phyloP scores from a whole-genome alignment of 2,329 filamentous ascomycete species.

The Penicillium freii region DNA sequence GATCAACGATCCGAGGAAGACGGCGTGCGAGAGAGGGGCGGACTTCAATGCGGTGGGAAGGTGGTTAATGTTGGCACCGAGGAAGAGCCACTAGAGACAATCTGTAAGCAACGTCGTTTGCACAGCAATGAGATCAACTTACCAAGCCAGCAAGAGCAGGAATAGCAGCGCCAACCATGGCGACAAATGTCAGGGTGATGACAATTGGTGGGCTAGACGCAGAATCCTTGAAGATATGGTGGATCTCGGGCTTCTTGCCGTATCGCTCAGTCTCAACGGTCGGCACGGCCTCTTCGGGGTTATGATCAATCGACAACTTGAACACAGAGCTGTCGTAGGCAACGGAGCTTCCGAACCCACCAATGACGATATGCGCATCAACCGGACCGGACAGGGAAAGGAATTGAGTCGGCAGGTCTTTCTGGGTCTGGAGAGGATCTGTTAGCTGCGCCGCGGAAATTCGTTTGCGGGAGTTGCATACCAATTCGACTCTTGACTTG shows the following conservation, averaged over 20 bases:
- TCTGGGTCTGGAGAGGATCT: slow-evolving; percentile 64
- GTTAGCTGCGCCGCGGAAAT: slow-evolving; percentile 19
- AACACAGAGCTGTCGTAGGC: slow-evolving; percentile 71
- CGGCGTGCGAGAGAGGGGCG: slow-evolving; percentile 74
- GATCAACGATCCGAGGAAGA: slow-evolving; percentile 85
- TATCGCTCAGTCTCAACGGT: slow-evolving; percentile 74
- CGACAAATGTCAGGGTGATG: slow-evolving; percentile 73
- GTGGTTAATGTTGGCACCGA: slow-evolving; percentile 82
- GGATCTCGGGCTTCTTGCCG: slow-evolving; percentile 77
- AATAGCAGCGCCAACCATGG: slow-evolving; percentile 69
- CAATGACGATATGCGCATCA: slow-evolving; percentile 78
- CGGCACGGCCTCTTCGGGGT: slow-evolving; percentile 60
- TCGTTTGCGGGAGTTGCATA: slow-evolving; percentile 48
- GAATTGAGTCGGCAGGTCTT: slow-evolving; percentile 84
- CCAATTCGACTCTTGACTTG: slow-evolving; percentile 80
- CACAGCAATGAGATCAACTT: slow-evolving; percentile 35
- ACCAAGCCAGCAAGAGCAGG: slow-evolving; percentile 71
- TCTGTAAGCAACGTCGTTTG: slow-evolving; percentile 9
- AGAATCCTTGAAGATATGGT: slow-evolving; percentile 83
- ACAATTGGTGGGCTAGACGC: slow-evolving; percentile 76
- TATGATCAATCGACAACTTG: slow-evolving; percentile 64
- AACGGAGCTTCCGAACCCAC: slow-evolving; percentile 74
- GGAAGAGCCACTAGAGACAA: slow-evolving; percentile 65
- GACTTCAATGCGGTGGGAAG: slow-evolving; percentile 69
- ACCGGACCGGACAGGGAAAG: slow-evolving; percentile 66